Conservation (phyloP, 2,329 filamentous ascomycete species). For the Simplicillium sp. region DNA sequence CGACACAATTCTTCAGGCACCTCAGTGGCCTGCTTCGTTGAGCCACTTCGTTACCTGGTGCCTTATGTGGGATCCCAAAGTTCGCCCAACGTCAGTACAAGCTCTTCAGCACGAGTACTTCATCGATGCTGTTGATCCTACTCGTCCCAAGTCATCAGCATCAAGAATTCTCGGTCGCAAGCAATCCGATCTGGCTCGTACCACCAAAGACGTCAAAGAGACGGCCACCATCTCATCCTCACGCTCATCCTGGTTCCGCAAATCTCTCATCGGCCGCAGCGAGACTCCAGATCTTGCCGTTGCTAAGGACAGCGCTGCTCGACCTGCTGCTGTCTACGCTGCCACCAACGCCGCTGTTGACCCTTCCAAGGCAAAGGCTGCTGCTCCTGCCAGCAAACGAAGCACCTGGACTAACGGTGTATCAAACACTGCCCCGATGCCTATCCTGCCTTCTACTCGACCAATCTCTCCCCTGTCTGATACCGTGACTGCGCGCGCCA, state of each 20-base stretch:
- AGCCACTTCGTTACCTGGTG: constrained; percentile 97
- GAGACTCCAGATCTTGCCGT: constrained; percentile 55
- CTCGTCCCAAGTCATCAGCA: constrained; percentile 83
- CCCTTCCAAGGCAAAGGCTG: constrained; percentile 21
- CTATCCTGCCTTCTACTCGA: constrained; percentile 86
- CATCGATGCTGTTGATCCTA: constrained; percentile 78
- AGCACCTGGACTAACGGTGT: constrained; percentile 87
- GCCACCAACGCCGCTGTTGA: constrained; percentile 29
- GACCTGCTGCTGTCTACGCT: constrained; percentile 34
- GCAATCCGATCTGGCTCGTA: constrained; percentile 70
- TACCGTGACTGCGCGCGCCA: constrained; percentile 82
- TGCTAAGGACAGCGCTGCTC: constrained; percentile 35
- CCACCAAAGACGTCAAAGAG: constrained; percentile 46
- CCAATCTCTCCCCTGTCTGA: constrained; percentile 96
- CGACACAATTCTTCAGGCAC: constrained; percentile 82
- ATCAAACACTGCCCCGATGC: constrained; percentile 79
- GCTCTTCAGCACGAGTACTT: constrained; percentile 97
- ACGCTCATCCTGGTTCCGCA: constrained; percentile 95
- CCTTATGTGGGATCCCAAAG: constrained; percentile 96
- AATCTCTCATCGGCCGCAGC: constrained; percentile 78
- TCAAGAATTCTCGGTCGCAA: constrained; percentile 81
- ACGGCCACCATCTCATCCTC: constrained; percentile 53
- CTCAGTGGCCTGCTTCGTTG: constrained; percentile 84
- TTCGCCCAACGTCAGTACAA: constrained; percentile 81
- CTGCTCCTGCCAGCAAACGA: constrained; percentile 58